Evolutionary conservation across 106 monocot species (phyloP).

Genomic region (Phalaenopsis equestris): DNA sequence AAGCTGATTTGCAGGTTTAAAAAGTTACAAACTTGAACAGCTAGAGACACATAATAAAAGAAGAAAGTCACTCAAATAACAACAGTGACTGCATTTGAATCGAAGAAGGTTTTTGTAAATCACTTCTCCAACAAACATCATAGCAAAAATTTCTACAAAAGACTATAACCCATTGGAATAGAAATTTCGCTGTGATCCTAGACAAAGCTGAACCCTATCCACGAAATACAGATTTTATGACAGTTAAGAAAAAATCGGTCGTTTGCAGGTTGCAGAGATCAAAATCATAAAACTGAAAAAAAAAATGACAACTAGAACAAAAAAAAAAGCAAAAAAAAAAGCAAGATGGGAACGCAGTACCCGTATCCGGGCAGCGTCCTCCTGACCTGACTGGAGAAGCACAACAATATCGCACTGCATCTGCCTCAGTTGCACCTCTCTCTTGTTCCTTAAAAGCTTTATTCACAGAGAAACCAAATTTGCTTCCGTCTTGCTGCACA

Average conservation of each 20-base stretch:
- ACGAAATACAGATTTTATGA: background rate
- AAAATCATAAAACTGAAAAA: background rate
- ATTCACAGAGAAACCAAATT: constrained; percentile 85
- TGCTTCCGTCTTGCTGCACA: constrained; percentile 69
- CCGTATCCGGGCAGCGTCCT: constrained; percentile 77
- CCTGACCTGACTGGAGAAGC: constrained; percentile 52
- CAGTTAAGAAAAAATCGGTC: background rate
- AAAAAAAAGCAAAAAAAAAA: too few species aligned
- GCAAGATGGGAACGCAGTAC: constrained; percentile 17
- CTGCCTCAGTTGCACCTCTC: constrained; percentile 65
- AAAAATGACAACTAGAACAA: background rate
- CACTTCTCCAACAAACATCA: background rate
- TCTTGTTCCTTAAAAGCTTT: constrained; percentile 82
- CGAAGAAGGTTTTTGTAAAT: background rate
- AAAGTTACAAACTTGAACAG: too few species aligned
- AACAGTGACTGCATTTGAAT: background rate
- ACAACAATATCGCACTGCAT: constrained; percentile 78
- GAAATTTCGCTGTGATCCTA: background rate
- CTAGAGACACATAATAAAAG: background rate
- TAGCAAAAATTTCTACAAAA: background rate
- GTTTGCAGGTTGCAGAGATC: background rate
- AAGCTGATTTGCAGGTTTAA: too few species aligned
- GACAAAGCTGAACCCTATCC: background rate
- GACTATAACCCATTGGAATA: background rate
- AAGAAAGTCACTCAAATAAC: background rate